Percentiles rank a stretch among this genome's conserved stretches.
Conservation (phyloP, 1,139 yeast genomes). For the Hansenula lynferdii region DNA sequence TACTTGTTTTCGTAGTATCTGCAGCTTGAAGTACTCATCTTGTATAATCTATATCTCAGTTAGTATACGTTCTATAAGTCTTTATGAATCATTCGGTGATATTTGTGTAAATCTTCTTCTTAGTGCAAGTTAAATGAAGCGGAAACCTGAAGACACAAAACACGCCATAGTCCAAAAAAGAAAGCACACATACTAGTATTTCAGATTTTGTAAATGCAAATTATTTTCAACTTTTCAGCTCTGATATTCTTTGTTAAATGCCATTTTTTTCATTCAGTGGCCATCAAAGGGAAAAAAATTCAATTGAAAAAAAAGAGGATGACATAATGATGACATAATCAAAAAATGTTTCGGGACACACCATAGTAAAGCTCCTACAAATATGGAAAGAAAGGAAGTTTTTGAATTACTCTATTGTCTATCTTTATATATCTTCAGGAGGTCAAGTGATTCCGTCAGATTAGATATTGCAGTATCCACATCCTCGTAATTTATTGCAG, state of each 20-base stretch:
- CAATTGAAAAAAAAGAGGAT: not conserved
- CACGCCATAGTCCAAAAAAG: too few species aligned
- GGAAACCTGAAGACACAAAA: too few species aligned
- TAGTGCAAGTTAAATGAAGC: too few species aligned
- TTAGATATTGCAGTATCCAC: constrained; percentile 63
- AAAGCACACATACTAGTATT: too few species aligned
- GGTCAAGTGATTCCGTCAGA: constrained; percentile 24
- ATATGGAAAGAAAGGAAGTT: too few species aligned
- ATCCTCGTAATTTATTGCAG: constrained; percentile 81
- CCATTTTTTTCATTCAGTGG: not conserved
- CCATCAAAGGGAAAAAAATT: not conserved
- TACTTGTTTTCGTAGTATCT: constrained; percentile 97
- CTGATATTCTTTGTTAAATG: too few species aligned
- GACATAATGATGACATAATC: not conserved
- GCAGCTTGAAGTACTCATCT: constrained; percentile 85
- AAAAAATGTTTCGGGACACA: not conserved
- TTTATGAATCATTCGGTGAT: not conserved
- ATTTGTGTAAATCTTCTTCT: too few species aligned
- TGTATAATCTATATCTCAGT: not conserved
- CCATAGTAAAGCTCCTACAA: not conserved
- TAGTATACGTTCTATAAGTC: not conserved
- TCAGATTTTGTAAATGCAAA: too few species aligned
- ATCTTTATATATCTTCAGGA: not conserved
- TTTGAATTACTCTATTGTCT: not conserved
- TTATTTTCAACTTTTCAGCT: not conserved